A percentile compares a stretch with the other conserved stretches of the same genome.
Conservation (phyloP, 2,329 filamentous ascomycete genomes). For the Penicillium corylophilum region DNA sequence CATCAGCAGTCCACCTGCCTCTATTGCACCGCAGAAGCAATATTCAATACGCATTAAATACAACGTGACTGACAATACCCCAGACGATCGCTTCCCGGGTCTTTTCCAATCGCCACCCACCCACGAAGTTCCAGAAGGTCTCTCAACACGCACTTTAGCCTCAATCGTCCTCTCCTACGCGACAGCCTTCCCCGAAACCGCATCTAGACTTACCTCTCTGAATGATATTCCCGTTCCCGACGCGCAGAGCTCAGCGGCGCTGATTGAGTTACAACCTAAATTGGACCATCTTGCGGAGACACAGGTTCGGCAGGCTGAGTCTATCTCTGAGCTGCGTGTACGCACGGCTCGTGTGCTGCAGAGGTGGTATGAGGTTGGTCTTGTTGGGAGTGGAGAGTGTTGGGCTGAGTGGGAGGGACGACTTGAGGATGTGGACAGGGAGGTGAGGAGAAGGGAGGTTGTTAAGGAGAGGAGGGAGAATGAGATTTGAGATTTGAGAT, state of each 20-base stretch:
- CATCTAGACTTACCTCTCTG: slow-evolving; percentile 49
- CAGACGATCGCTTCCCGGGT: slow-evolving; percentile 44
- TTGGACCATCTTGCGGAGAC: slow-evolving; percentile 36
- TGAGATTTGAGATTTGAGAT: slow-evolving; percentile 38
- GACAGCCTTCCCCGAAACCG: slow-evolving; percentile 47
- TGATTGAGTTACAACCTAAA: slow-evolving; percentile 45
- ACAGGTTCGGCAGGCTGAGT: slow-evolving; percentile 41
- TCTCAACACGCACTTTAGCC: slow-evolving; percentile 38
- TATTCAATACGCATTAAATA: too few species aligned
- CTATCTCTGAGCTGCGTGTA: slow-evolving; percentile 43
- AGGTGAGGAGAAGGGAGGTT: slow-evolving; percentile 63
- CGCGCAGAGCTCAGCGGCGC: slow-evolving; percentile 40
- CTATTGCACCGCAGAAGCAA: background rate
- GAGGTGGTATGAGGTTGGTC: slow-evolving; percentile 70
- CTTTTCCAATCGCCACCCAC: slow-evolving; percentile 40
- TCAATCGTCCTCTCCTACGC: slow-evolving; percentile 48
- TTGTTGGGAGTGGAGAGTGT: slow-evolving; percentile 66
- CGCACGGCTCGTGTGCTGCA: slow-evolving; percentile 55
- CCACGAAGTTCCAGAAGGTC: slow-evolving; percentile 34
- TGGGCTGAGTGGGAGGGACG: slow-evolving; percentile 72
- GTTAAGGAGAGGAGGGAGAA: slow-evolving; percentile 55
- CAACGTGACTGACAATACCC: background rate
- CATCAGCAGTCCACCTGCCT: background rate
- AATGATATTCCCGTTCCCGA: slow-evolving; percentile 49
- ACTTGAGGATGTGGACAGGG: slow-evolving; percentile 64